phyloP scores from a whole-genome alignment of 2,329 filamentous ascomycete species.

The Aspergillus hiratsukae region DNA sequence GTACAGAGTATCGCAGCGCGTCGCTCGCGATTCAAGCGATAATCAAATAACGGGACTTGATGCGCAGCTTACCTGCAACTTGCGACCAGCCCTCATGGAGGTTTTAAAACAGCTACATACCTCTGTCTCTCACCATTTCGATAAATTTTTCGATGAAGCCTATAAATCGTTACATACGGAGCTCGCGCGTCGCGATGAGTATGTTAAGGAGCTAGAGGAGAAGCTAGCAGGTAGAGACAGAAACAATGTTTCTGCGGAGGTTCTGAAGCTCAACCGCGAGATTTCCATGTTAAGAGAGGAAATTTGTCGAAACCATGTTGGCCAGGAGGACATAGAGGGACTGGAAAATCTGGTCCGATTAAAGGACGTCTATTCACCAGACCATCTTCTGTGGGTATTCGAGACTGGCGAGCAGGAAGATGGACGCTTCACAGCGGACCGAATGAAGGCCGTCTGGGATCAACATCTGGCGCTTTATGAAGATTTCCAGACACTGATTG shows the following conservation, averaged over 20 bases:
- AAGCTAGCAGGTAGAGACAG: slow-evolving; percentile 17
- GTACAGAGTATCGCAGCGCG: not conserved
- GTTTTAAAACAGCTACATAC: slow-evolving; percentile 26
- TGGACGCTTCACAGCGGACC: slow-evolving; percentile 6
- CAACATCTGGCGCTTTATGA: slow-evolving; percentile 32
- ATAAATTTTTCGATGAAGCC: slow-evolving; percentile 25
- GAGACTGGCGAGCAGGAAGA: slow-evolving; percentile 2
- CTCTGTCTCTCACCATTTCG: slow-evolving; percentile 24
- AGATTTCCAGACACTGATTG: slow-evolving; percentile 24
- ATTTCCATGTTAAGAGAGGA: slow-evolving; percentile 19
- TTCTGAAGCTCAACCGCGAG: slow-evolving; percentile 19
- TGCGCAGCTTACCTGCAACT: not conserved
- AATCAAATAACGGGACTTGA: not conserved
- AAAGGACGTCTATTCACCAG: slow-evolving; percentile 25
- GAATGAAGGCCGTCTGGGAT: slow-evolving; percentile 18
- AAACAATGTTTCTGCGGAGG: slow-evolving; percentile 11
- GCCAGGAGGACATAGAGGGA: slow-evolving; percentile 10
- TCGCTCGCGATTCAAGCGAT: not conserved
- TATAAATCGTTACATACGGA: slow-evolving; percentile 22
- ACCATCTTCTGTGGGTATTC: slow-evolving; percentile 13
- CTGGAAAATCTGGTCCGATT: slow-evolving; percentile 14
- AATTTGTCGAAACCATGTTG: slow-evolving; percentile 13
- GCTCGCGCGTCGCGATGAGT: slow-evolving; percentile 18
- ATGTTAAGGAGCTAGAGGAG: slow-evolving; percentile 19
- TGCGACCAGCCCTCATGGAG: slow-evolving; percentile 24